Base-by-base conservation (phyloP, 257 asterid species). In the Capsicum pubescens region DNA sequence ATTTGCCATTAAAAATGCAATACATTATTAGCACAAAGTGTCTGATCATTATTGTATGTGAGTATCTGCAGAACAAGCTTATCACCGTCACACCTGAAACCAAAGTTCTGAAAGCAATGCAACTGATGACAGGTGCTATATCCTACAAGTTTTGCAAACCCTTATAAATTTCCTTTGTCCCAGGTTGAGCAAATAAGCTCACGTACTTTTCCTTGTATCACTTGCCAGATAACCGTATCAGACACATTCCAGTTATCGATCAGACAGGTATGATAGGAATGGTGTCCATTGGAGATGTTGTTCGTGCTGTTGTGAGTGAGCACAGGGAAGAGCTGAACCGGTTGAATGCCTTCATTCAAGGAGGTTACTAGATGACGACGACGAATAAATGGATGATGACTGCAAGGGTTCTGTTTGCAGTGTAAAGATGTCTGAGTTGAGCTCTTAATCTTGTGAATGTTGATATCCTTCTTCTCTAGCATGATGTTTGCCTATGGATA, bases 271-370 rank as follows among this genome's bases (percentile, higher is more conserved):
- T 95, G 99, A 87, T 95, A 1, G 99, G 98, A 57, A 95, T 95
- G 99, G 99, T 94, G 83, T 95, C 99, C 35, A 93, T 95, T 10
- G 99, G 99, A 84, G 99, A 95, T 9, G 99, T 95, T 83, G 99
- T 95, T 79, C 97, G 99, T 77, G 98, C 99, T 8, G 99, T 95
- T 14, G 98, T 95, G 91, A 88, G 87, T 15, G 99, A 95, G 95
- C 94, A 95, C 83, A 91, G 97, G 9, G 94, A 90, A 8, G 99
- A 95, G 89, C 81, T 95, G 83, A 84, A 92, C 89, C 98, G 99
- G 82, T 83, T 95, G 84, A 95, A 94, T 83, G 97, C 94, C 21
- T 95, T 15, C 72, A 95, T 95, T 79, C 99, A 95, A 81, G 99
- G 99, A 17, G 99, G 99, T 59, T 95, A 95, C 88, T 95, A 92